phyloP scores from a whole-genome alignment of 495 filamentous ascomycete genomes.

The Aspergillus avenaceus region DNA sequence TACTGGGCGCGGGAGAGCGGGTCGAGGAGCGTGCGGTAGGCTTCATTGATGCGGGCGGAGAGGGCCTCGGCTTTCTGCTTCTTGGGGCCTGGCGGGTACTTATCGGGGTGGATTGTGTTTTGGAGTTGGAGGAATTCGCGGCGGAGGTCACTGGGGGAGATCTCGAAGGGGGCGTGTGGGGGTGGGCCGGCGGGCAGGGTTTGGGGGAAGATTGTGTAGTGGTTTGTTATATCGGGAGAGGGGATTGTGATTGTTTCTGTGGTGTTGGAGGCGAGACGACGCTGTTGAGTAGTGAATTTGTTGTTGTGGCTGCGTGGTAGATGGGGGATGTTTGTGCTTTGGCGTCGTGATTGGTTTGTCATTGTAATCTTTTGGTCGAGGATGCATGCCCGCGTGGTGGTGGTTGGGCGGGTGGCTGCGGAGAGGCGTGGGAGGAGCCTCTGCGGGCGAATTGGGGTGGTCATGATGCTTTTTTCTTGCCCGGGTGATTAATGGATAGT shows the following conservation, averaged over 20 bases:
- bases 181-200: constrained; percentile 80
- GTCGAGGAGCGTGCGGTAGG: constrained; percentile 74
- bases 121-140: constrained; percentile 86
- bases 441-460: constrained; percentile 16
- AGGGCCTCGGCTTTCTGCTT: constrained; percentile 66
- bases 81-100: constrained; percentile 48
- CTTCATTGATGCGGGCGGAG: constrained; percentile 79
- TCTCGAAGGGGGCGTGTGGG: constrained; percentile 67
- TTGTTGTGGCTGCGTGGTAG: background rate
- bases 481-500: no score
- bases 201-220: constrained; percentile 86
- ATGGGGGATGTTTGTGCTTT: background rate
- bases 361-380: no score
- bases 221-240: constrained; percentile 49
- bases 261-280: constrained; percentile 9
- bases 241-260: constrained; percentile 13
- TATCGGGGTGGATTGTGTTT: constrained; percentile 76
- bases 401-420: background rate
- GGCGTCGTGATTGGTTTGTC: constrained; percentile 2
- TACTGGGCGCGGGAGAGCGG: constrained; percentile 84
- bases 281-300: background rate
- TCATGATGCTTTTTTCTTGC: no score
- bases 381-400: background rate
- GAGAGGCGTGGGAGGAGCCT: constrained; percentile 11
- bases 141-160: constrained; percentile 62